Evolutionary conservation across 2,329 filamentous ascomycete genomes (phyloP).

Genomic region (Ascochyta clinopodiicola): DNA sequence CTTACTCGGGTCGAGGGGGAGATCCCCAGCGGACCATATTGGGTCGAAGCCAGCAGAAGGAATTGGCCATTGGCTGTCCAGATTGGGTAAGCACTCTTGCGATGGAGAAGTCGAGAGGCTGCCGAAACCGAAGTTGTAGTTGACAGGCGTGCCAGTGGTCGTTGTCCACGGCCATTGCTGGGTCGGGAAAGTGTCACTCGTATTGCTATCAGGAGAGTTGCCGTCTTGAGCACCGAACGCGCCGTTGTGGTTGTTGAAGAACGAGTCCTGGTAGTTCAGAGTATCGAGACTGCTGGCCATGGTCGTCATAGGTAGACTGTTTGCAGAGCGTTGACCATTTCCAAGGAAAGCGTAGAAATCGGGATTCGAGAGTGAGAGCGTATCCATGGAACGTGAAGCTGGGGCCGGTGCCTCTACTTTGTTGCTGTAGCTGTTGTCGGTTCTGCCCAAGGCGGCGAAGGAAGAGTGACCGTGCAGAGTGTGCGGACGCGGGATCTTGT

Average conservation of each 20-base stretch:
- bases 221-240: slow-evolving; percentile 35
- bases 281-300: slow-evolving; percentile 40
- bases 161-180: slow-evolving; percentile 46
- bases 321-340: slow-evolving; percentile 36
- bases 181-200: slow-evolving; percentile 39
- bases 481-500: slow-evolving; percentile 63
- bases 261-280: slow-evolving; percentile 33
- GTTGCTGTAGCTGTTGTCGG: slow-evolving; percentile 27
- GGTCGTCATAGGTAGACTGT: slow-evolving; percentile 35
- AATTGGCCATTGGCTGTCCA: slow-evolving; percentile 45
- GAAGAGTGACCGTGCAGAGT: slow-evolving; percentile 44
- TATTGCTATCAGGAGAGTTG: slow-evolving; percentile 42
- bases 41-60: slow-evolving; percentile 45
- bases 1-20: slow-evolving; percentile 49
- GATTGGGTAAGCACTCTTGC: slow-evolving; percentile 45
- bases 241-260: slow-evolving; percentile 36
- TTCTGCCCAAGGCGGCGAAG: slow-evolving; percentile 36
- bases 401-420: slow-evolving; percentile 28
- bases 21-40: slow-evolving; percentile 50
- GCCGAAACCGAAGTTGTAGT: slow-evolving; percentile 40
- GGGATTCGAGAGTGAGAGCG: slow-evolving; percentile 45
- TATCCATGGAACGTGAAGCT: slow-evolving; percentile 44
- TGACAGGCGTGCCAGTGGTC: slow-evolving; percentile 33
- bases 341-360: slow-evolving; percentile 47
- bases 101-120: slow-evolving; percentile 50